Evolutionary conservation across 768 basidiomycete species (phyloP).

Genomic region (Termitomyces sp.): DNA sequence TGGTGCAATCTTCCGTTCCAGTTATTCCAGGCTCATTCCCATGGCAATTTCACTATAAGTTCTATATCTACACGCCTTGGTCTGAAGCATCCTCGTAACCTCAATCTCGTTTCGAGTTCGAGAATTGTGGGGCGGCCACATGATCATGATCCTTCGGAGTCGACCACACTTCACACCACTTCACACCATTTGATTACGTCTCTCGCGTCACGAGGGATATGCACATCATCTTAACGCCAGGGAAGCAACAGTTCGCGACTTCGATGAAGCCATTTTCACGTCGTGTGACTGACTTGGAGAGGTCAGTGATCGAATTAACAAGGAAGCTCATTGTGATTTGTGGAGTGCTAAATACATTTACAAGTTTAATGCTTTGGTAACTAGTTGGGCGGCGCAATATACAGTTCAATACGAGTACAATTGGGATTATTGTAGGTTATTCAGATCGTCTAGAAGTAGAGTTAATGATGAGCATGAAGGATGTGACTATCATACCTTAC

Average conservation of each 20-base stretch:
- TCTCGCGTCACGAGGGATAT: background rate
- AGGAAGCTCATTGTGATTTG: background rate
- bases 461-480: background rate
- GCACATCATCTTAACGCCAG: background rate
- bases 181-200: background rate
- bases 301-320: background rate
- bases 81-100: background rate
- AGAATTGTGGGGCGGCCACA: background rate
- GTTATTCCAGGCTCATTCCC: too few species aligned
- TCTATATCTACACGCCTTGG: background rate
- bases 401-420: constrained; percentile 2
- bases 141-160: background rate
- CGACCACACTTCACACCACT: background rate
- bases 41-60: constrained; percentile 15
- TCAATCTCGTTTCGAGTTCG: background rate
- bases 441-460: background rate
- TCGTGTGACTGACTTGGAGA: constrained; percentile 3
- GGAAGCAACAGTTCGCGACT: background rate
- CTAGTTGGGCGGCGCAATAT: background rate
- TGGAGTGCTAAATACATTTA: constrained; percentile 1
- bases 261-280: background rate
- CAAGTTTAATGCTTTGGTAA: background rate
- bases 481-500: background rate
- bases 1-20: too few species aligned
- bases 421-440: constrained; percentile 1